Base-by-base conservation (phyloP, 2,329 filamentous ascomycete species). In the Colletotrichum orchidophilum region DNA sequence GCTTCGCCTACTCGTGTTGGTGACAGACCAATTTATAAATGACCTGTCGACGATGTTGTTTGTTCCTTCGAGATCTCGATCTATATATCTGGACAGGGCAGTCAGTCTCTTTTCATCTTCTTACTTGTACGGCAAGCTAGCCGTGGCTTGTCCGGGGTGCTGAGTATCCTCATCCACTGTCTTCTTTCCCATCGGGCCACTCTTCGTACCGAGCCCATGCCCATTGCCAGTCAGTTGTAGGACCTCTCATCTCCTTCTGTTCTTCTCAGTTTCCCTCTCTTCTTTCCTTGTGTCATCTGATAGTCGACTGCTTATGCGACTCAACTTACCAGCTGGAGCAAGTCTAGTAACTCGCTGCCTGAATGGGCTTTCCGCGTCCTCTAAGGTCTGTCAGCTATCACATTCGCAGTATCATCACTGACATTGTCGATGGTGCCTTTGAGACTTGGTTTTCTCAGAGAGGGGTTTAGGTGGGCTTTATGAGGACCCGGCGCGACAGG, bases 371-470 rank as follows among this genome's bases (percentile, higher is more conserved):
- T 24, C 39, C 33, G 42, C 58, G 58, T 63, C 52, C 24, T 52
- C 21, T 27, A 33, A 55, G 54, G 21, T 63, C 69, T 71, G 59
- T 69, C 64, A 69, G 58, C 59, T 71, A 52, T 71, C 69, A 69
- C 58, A 59, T 71, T 61, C 53, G 31, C 21, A 49, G 39, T 11
- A 7, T 9, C 33, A 52, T 63, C 27, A 21, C 31, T 50, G 58
- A 49, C 21, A 12, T 69, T 57, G 49, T 35, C 33, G 53, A 29
- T 24, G 31, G 42, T 49, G 21, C 50, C 42, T 18, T 42, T 49
- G 11, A 35, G 52, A 29, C 35, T 29, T 49, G 21, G 18, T 49
- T 33, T 24, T 33, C 24, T 54, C 24, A 26, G 59, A 18, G 58
- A 68, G 64, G 53, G 64, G 58, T 49, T 12, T 15, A 35, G 18